These are phyloP conservation scores for Paramarasmius palmivorus DNA, from an alignment of 1,284 basidiomycete species.

Conservation along the genomic window DNA sequence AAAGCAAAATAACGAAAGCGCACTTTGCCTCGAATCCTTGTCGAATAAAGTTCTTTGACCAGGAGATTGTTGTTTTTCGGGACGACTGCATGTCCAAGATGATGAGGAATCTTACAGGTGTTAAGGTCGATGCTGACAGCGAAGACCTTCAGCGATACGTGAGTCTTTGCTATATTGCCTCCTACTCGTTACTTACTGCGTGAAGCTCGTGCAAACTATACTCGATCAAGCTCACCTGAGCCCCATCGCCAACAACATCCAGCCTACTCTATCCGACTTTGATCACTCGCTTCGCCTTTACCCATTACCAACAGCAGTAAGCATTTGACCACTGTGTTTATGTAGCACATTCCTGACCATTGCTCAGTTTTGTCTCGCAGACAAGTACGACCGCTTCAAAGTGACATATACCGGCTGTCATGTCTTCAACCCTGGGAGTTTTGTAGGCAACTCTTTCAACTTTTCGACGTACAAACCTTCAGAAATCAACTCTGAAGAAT, in stretches of 20 bases:
- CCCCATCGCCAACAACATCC: constrained; percentile 81
- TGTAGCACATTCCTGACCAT: constrained; percentile 10
- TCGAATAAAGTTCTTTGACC: constrained; percentile 92
- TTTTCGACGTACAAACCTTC: constrained; percentile 91
- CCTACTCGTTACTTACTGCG: constrained; percentile 1
- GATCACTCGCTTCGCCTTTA: constrained; percentile 94
- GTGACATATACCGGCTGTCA: constrained; percentile 98
- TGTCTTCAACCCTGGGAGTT: constrained; percentile 96
- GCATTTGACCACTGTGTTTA: constrained; percentile 28
- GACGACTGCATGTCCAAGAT: constrained; percentile 95
- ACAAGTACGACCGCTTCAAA: constrained; percentile 95
- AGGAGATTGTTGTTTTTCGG: constrained; percentile 93
- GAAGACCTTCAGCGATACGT: constrained; percentile 89
- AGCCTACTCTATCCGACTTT: constrained; percentile 89
- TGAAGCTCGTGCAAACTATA: constrained; percentile 89
- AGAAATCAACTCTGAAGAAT: constrained; percentile 75
- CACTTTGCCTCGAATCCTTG: constrained; percentile 93
- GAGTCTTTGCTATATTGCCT: constrained; percentile 29
- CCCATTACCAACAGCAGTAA: constrained; percentile 89
- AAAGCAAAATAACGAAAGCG: constrained; percentile 71
- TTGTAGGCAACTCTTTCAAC: constrained; percentile 75
- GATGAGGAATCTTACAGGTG: constrained; percentile 87
- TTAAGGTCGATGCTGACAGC: constrained; percentile 74
- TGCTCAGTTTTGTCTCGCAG: constrained; percentile 86
- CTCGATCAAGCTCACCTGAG: constrained; percentile 91